These are phyloP conservation scores for Candida mesenterica DNA, from an alignment of 1,139 yeast genomes.

Conservation along the genomic window DNA sequence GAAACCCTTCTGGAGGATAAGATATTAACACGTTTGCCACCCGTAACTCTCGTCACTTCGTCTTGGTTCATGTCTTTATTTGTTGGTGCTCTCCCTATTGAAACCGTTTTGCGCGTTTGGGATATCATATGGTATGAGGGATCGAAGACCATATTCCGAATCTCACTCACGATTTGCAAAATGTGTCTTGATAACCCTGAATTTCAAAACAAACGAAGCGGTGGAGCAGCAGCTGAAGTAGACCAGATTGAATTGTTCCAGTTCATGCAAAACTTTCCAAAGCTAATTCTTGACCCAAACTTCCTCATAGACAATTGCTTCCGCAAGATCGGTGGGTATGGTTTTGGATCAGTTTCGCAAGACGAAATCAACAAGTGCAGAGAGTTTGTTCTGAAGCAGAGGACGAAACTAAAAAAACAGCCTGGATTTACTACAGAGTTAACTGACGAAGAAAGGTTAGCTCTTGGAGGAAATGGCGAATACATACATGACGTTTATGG, in stretches of 20 bases:
- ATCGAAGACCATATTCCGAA: slow-evolving; percentile 79
- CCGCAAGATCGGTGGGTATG: slow-evolving; percentile 65
- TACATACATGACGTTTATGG: slow-evolving; percentile 49
- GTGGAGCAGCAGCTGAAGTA: slow-evolving; percentile 26
- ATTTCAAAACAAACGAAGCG: slow-evolving; percentile 23
- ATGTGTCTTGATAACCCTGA: slow-evolving; percentile 64
- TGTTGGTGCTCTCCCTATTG: slow-evolving; percentile 85
- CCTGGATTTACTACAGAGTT: slow-evolving; percentile 31
- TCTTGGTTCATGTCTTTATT: slow-evolving; percentile 98
- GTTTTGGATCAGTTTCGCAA: slow-evolving; percentile 72
- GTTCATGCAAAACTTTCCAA: slow-evolving; percentile 80
- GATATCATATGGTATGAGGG: slow-evolving; percentile 93
- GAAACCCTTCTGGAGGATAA: slow-evolving; percentile 51
- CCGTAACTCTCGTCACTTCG: slow-evolving; percentile 88
- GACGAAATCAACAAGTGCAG: slow-evolving; percentile 78
- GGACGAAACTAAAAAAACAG: slow-evolving; percentile 44
- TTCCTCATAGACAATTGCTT: slow-evolving; percentile 70
- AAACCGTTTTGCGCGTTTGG: slow-evolving; percentile 87
- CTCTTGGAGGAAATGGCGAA: slow-evolving; percentile 28
- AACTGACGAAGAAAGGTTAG: slow-evolving; percentile 41
- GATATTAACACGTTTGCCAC: slow-evolving; percentile 75
- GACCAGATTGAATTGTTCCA: slow-evolving; percentile 89
- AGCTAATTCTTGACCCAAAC: slow-evolving; percentile 67
- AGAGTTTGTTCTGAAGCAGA: slow-evolving; percentile 66
- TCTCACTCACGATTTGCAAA: slow-evolving; percentile 80